Conservation (phyloP, 768 basidiomycete species). For the Hypholoma fasciculare region DNA sequence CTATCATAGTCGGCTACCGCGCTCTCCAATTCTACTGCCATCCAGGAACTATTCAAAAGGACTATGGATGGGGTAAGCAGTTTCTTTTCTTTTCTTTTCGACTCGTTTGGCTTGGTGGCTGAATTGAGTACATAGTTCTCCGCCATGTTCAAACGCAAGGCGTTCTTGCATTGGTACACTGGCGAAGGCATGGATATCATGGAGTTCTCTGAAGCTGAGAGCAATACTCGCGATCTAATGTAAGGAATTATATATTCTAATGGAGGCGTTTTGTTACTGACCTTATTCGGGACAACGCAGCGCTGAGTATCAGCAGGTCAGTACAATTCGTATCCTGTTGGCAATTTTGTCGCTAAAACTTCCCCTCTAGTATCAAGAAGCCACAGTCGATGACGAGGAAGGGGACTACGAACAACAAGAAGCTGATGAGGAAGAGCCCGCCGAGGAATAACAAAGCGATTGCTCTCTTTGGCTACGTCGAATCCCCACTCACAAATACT, state of each 20-base stretch:
- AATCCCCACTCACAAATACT: background rate
- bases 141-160: constrained; percentile 80
- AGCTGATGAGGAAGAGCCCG: background rate
- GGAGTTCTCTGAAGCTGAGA: constrained; percentile 89
- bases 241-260: constrained; percentile 36
- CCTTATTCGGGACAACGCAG: constrained; percentile 32
- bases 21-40: constrained; percentile 76
- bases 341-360: background rate
- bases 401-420: constrained; percentile 7
- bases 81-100: background rate
- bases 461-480: background rate
- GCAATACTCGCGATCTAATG: constrained; percentile 80
- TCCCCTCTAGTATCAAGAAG: constrained; percentile 33
- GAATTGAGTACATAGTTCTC: constrained; percentile 50
- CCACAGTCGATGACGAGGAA: constrained; percentile 23
- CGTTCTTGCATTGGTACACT: constrained; percentile 89
- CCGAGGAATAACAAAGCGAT: background rate
- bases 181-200: constrained; percentile 89
- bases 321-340: constrained; percentile 4
- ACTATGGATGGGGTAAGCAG: constrained; percentile 56
- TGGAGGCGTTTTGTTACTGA: background rate
- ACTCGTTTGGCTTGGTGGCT: background rate
- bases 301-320: constrained; percentile 87
- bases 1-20: constrained; percentile 60
- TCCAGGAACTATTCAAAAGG: constrained; percentile 85